Evolutionary conservation across 1,284 basidiomycete species (phyloP).

Genomic region (Abortiporus biennis): DNA sequence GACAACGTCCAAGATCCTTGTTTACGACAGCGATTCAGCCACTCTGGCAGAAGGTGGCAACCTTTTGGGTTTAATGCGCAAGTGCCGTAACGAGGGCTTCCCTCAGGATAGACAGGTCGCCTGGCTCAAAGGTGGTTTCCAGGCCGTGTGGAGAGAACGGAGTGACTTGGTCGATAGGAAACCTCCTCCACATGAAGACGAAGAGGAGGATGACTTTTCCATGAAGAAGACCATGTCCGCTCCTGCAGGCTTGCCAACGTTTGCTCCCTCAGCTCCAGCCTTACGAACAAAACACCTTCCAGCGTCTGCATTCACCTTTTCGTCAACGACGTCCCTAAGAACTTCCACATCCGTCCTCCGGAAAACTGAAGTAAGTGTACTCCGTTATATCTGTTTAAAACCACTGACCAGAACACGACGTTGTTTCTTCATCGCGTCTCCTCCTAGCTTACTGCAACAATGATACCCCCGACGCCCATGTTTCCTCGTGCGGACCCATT

Average conservation of each 20-base stretch:
- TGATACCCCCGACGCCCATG: constrained; percentile 5
- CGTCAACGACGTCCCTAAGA: constrained; percentile 38
- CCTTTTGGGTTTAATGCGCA: constrained; percentile 75
- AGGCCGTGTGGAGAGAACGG: constrained; percentile 55
- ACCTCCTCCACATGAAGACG: constrained; percentile 39
- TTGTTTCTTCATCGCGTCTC: too few species aligned
- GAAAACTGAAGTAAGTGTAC: neutral
- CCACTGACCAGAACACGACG: too few species aligned
- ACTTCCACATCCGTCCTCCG: neutral
- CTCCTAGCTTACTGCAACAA: neutral
- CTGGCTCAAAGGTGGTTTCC: constrained; percentile 81
- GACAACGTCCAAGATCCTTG: constrained; percentile 56
- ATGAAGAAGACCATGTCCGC: constrained; percentile 14
- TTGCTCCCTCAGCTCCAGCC: constrained; percentile 19
- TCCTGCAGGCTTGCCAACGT: constrained; percentile 6
- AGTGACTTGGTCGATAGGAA: constrained; percentile 45
- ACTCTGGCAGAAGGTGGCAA: constrained; percentile 60
- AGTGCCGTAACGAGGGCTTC: constrained; percentile 75
- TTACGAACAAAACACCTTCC: constrained; percentile 60
- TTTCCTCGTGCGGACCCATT: constrained; percentile 4
- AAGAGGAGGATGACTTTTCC: constrained; percentile 42
- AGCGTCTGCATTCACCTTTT: constrained; percentile 54
- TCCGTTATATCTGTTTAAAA: neutral
- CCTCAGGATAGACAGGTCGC: constrained; percentile 45
- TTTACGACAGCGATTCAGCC: constrained; percentile 77